Evolutionary conservation across 139 green algal species (phyloP).

Genomic region (Diplosphaera chodatii): DNA sequence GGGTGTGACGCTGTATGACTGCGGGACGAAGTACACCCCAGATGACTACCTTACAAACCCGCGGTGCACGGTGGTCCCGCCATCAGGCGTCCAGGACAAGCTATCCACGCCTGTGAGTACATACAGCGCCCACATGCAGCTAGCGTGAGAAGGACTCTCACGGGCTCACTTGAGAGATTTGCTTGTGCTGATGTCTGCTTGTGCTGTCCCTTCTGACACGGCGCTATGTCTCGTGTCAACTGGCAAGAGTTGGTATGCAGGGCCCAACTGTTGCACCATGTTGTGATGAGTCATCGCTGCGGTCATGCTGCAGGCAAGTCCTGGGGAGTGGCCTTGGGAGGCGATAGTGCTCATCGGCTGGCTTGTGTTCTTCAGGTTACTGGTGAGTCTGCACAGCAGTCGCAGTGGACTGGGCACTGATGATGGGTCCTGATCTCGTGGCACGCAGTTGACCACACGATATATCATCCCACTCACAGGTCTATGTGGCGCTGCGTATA

Average conservation of each 20-base stretch:
- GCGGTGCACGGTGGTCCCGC: conserved; percentile 2
- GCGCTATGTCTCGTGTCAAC: neutral
- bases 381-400: neutral
- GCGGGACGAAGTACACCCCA: conserved; percentile 4
- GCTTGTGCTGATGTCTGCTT: neutral
- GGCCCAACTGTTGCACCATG: neutral
- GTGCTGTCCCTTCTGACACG: neutral
- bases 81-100: neutral
- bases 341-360: conserved; percentile 13
- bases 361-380: conserved; percentile 9
- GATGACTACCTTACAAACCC: neutral
- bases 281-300: neutral
- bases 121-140: neutral
- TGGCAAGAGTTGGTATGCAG: neutral
- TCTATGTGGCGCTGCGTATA: too few species aligned
- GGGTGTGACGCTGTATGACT: conserved; percentile 16
- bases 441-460: too few species aligned
- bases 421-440: too few species aligned
- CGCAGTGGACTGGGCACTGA: too few species aligned
- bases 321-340: conserved; percentile 4
- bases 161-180: neutral
- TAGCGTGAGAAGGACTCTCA: too few species aligned
- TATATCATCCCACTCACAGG: too few species aligned
- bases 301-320: neutral
- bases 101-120: neutral